These are phyloP conservation scores for Boeremia lycopersici DNA, from an alignment of 2,329 filamentous ascomycete genomes.

Conservation along the genomic window DNA sequence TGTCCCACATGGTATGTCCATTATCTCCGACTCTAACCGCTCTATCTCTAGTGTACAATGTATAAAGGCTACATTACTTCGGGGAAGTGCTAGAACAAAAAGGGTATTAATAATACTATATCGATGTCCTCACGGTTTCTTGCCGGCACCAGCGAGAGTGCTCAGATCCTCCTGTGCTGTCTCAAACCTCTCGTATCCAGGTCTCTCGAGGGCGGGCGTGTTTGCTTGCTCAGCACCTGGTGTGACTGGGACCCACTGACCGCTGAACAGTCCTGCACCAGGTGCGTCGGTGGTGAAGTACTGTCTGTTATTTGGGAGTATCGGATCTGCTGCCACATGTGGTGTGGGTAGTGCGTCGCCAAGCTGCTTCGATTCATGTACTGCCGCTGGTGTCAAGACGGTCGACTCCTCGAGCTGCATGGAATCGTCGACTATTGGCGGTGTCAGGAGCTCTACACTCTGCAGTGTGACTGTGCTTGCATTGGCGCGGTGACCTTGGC, in stretches of 20 bases:
- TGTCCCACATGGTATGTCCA: neutral
- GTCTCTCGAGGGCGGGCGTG: slow-evolving; percentile 25
- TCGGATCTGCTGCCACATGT: slow-evolving; percentile 10
- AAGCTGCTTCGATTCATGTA: slow-evolving; percentile 22
- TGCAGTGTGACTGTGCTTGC: slow-evolving; percentile 73
- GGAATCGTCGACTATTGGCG: slow-evolving; percentile 27
- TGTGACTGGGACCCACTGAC: slow-evolving; percentile 15
- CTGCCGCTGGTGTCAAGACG: slow-evolving; percentile 27
- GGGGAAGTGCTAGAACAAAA: neutral
- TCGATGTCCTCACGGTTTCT: neutral
- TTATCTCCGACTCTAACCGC: slow-evolving; percentile 9
- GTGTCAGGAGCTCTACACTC: slow-evolving; percentile 39
- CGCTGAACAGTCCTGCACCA: slow-evolving; percentile 27
- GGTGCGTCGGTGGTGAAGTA: slow-evolving; percentile 51
- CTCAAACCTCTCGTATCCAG: slow-evolving; percentile 61
- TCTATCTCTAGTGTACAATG: slow-evolving; percentile 1
- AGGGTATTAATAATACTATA: slow-evolving; percentile 3
- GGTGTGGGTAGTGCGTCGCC: neutral
- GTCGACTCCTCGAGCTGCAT: slow-evolving; percentile 7
- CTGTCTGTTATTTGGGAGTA: slow-evolving; percentile 37
- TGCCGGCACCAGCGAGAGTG: slow-evolving; percentile 6
- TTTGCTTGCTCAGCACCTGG: slow-evolving; percentile 2
- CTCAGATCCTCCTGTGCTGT: slow-evolving; percentile 52
- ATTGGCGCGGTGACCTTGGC: slow-evolving; percentile 56
- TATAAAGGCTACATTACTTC: slow-evolving; percentile 1